These are phyloP conservation scores for Corynascus novoguineensis DNA, from an alignment of 495 filamentous ascomycete genomes.

Conservation along the genomic window DNA sequence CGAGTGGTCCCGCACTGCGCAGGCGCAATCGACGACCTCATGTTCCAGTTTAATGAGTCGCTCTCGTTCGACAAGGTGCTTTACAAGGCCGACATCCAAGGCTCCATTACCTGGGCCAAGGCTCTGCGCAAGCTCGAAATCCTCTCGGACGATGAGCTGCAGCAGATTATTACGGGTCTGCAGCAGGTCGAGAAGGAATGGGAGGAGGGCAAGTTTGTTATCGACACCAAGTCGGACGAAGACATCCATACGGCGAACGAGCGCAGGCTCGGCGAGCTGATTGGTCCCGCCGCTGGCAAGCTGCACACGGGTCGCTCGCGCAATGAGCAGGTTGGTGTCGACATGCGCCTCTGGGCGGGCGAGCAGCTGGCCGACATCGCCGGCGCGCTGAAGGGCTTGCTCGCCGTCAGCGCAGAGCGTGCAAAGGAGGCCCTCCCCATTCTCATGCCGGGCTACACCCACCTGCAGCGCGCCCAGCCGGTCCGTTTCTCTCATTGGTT, in stretches of 20 bases:
- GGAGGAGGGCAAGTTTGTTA: constrained; percentile 53
- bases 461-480: constrained; percentile 87
- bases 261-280: constrained; percentile 80
- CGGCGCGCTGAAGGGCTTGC: constrained; percentile 58
- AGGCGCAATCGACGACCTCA: constrained; percentile 81
- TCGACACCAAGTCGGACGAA: constrained; percentile 60
- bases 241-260: constrained; percentile 92
- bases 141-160: constrained; percentile 68
- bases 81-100: constrained; percentile 73
- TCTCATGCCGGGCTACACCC: constrained; percentile 74
- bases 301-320: constrained; percentile 87
- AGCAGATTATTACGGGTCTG: constrained; percentile 69
- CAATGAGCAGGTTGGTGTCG: constrained; percentile 91
- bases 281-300: constrained; percentile 83
- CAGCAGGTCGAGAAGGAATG: constrained; percentile 70
- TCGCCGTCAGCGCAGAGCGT: constrained; percentile 64
- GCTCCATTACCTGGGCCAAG: constrained; percentile 81
- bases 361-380: constrained; percentile 72
- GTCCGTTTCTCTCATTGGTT: constrained; percentile 88
- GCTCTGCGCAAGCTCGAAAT: constrained; percentile 74
- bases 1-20: constrained; percentile 8
- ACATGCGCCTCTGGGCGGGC: constrained; percentile 89
- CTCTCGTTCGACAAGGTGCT: constrained; percentile 78
- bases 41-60: constrained; percentile 86
- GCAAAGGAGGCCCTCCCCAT: constrained; percentile 68